Evolutionary conservation across 441 rosid species (phyloP).

Genomic region (Pelargonium cotyledonis): DNA sequence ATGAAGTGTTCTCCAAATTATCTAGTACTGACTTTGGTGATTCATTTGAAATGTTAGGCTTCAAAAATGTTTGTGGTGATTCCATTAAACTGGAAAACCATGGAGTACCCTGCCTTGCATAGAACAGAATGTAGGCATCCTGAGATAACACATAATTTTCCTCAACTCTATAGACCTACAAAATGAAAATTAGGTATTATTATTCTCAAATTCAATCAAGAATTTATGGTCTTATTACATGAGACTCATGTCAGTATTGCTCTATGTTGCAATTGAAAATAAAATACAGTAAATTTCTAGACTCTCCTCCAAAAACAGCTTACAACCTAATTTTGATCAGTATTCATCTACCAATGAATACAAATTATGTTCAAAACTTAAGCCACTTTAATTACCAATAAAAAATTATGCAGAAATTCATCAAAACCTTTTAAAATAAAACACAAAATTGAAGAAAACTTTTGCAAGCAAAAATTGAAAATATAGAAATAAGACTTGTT

Average conservation of each 20-base stretch:
- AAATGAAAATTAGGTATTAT: not conserved
- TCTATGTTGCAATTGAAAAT: too few species aligned
- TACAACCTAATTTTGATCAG: not conserved
- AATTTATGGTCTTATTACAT: too few species aligned
- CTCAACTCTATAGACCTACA: conserved; percentile 45
- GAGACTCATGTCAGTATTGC: too few species aligned
- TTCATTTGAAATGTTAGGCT: conserved; percentile 23
- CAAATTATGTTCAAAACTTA: too few species aligned
- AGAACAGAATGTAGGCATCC: conserved; percentile 70
- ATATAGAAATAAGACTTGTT: too few species aligned
- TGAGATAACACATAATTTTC: conserved; percentile 55
- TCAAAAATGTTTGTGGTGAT: conserved; percentile 25
- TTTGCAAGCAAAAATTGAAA: too few species aligned
- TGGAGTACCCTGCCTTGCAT: conserved; percentile 58
- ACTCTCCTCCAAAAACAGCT: not conserved
- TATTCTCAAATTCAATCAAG: not conserved
- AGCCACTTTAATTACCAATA: too few species aligned
- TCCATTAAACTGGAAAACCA: conserved; percentile 59
- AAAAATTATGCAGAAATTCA: too few species aligned
- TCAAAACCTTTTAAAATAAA: too few species aligned
- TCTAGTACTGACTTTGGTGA: conserved; percentile 80
- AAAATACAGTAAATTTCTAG: not conserved
- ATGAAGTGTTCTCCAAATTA: conserved; percentile 27
- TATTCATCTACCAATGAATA: too few species aligned
- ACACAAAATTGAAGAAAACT: too few species aligned